Evolutionary conservation across 768 basidiomycete genomes (phyloP).

Genomic region (Infundibulicybe gibba): DNA sequence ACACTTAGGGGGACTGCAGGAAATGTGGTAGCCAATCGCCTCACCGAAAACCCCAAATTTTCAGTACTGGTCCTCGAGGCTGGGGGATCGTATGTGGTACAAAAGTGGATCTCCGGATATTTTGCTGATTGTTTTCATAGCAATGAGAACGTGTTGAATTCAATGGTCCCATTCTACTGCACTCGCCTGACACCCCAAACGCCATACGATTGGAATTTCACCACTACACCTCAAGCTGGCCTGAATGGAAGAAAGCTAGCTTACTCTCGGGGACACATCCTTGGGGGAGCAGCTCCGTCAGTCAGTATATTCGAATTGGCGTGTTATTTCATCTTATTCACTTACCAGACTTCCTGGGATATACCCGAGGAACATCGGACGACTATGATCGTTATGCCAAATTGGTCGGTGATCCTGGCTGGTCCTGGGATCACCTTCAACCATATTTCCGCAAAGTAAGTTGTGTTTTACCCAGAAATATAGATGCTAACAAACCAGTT

Average conservation of each 20-base stretch:
- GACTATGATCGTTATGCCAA: slow-evolving; percentile 19
- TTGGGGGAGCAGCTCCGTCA: slow-evolving; percentile 6
- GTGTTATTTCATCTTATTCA: background rate
- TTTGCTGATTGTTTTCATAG: background rate
- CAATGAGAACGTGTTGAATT: slow-evolving; percentile 1
- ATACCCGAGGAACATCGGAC: slow-evolving; percentile 18
- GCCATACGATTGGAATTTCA: slow-evolving; percentile 9
- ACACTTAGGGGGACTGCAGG: slow-evolving; percentile 6
- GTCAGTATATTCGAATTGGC: background rate
- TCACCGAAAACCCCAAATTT: slow-evolving; percentile 3
- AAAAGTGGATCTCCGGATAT: background rate
- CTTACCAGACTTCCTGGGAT: slow-evolving; percentile 17
- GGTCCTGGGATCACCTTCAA: slow-evolving; percentile 20
- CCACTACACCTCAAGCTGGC: slow-evolving; percentile 2
- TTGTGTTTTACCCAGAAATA: too few species aligned
- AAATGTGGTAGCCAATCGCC: slow-evolving; percentile 7
- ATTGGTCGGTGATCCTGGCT: slow-evolving; percentile 8
- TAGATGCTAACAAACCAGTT: too few species aligned
- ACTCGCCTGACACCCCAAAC: background rate
- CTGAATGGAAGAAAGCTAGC: slow-evolving; percentile 2
- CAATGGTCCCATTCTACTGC: slow-evolving; percentile 4
- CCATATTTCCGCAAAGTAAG: slow-evolving; percentile 13
- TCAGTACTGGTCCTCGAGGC: slow-evolving; percentile 4
- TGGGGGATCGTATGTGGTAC: slow-evolving; percentile 1
- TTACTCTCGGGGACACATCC: slow-evolving; percentile 4